Conservation (phyloP, 2,329 filamentous ascomycete species). For the Mycosphaerella arachidis region DNA sequence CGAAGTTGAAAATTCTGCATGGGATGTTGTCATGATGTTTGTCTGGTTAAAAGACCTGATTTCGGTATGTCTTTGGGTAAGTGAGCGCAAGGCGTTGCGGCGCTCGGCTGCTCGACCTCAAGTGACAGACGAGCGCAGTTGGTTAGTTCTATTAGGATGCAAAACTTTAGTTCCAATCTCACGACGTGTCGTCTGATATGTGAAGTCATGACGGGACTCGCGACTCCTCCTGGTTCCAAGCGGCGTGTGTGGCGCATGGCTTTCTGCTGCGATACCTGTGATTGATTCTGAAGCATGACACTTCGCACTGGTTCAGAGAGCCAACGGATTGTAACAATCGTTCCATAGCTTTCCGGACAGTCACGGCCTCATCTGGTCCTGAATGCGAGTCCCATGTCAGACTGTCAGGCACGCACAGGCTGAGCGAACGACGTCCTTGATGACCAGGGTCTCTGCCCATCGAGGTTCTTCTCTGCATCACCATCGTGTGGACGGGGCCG, state of each 20-base stretch:
- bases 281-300: not conserved
- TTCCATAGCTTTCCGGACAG: not conserved
- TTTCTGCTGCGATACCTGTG: not conserved
- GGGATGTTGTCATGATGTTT: not conserved
- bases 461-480: too few relatives aligned
- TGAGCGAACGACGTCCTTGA: too few relatives aligned
- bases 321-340: not conserved
- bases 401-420: too few relatives aligned
- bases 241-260: not conserved
- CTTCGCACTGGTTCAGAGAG: not conserved
- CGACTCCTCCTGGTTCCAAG: not conserved
- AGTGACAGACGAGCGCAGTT: not conserved
- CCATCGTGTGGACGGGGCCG: too few relatives aligned
- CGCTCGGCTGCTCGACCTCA: not conserved
- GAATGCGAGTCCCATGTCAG: too few relatives aligned
- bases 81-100: not conserved
- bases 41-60: not conserved
- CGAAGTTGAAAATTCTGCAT: not conserved
- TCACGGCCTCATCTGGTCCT: too few relatives aligned
- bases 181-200: constrained; percentile 1
- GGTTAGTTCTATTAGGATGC: not conserved
- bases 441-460: too few relatives aligned
- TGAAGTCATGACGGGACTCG: not conserved
- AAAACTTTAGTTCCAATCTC: not conserved
- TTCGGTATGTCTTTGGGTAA: not conserved